A percentile compares a stretch with the other conserved stretches of the same genome.
phyloP scores from a whole-genome alignment of 768 basidiomycete species.

The Collybia sp. region DNA sequence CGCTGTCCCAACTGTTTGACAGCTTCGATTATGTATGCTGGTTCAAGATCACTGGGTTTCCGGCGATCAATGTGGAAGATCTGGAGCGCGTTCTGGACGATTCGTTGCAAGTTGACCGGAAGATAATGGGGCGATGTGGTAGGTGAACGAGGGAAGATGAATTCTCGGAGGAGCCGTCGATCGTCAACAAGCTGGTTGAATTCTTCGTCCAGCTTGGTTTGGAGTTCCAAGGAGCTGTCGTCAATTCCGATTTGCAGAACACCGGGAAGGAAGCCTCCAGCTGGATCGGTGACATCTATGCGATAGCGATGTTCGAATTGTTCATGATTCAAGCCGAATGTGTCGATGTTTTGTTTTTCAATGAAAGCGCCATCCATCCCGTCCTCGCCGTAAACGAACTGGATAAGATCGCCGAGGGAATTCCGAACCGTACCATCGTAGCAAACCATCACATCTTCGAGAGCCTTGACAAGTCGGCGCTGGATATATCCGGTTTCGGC shows the following conservation, averaged over 20 bases:
- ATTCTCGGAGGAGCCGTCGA: conserved; percentile 70
- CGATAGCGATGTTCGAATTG: conserved; percentile 90
- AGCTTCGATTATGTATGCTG: conserved; percentile 78
- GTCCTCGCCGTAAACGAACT: conserved; percentile 97
- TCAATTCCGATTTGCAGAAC: conserved; percentile 86
- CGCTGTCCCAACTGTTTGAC: conserved; percentile 72
- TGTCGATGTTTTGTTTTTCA: conserved; percentile 92
- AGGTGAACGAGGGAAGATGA: conserved; percentile 78
- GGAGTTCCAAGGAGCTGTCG: conserved; percentile 77
- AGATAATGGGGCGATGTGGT: conserved; percentile 76
- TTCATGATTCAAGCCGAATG: conserved; percentile 73
- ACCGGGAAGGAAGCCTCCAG: conserved; percentile 74
- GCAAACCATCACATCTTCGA: conserved; percentile 96
- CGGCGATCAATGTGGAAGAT: conserved; percentile 97
- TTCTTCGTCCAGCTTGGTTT: conserved; percentile 76
- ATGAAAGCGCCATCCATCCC: conserved; percentile 99
- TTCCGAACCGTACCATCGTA: conserved; percentile 99
- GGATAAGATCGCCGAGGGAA: conserved; percentile 92
- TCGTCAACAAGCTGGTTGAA: conserved; percentile 62
- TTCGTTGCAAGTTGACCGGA: conserved; percentile 93
- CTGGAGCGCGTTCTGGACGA: conserved; percentile 92
- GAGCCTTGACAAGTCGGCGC: conserved; percentile 93
- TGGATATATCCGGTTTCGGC: conserved; percentile 99
- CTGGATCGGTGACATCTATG: conserved; percentile 88
- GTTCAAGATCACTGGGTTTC: conserved; percentile 90